These are phyloP conservation scores for Thelonectria discophora DNA, from an alignment of 2,329 filamentous ascomycete species.

Conservation along the genomic window DNA sequence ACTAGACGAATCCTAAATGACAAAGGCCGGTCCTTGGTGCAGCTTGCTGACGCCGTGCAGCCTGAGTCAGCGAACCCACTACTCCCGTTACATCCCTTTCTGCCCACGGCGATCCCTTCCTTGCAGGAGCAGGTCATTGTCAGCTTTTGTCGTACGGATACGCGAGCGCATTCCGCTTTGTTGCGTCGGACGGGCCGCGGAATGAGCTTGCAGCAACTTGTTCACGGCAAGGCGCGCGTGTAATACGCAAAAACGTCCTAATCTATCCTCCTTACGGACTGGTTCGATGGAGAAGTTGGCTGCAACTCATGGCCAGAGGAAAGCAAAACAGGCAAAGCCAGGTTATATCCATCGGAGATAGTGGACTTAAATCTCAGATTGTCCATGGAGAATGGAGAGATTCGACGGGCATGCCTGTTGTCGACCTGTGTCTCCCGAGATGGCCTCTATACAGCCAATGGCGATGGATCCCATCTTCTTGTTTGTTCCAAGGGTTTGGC, in stretches of 20 bases:
- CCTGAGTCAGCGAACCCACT: not conserved
- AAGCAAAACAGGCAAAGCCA: constrained; percentile 2
- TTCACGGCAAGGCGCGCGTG: too few relatives aligned
- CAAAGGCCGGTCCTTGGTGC: too few relatives aligned
- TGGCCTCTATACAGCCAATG: not conserved
- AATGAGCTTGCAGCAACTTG: not conserved
- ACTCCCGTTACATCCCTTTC: not conserved
- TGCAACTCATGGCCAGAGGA: not conserved
- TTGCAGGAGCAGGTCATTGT: not conserved
- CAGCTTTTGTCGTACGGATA: too few relatives aligned
- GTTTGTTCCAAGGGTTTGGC: not conserved
- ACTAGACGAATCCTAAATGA: too few relatives aligned
- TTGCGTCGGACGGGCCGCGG: not conserved
- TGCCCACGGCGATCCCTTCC: not conserved
- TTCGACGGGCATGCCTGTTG: not conserved
- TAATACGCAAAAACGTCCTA: too few relatives aligned
- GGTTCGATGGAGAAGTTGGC: not conserved
- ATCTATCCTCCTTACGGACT: not conserved
- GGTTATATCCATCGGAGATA: constrained; percentile 24
- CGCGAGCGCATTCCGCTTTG: not conserved
- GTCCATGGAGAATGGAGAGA: not conserved
- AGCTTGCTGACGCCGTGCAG: not conserved
- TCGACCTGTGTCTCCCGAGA: not conserved
- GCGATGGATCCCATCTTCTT: not conserved
- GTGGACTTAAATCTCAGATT: constrained; percentile 6